Base-by-base conservation (phyloP, 192 early-diverging fungal species). In the Mortierella hygrophila region DNA sequence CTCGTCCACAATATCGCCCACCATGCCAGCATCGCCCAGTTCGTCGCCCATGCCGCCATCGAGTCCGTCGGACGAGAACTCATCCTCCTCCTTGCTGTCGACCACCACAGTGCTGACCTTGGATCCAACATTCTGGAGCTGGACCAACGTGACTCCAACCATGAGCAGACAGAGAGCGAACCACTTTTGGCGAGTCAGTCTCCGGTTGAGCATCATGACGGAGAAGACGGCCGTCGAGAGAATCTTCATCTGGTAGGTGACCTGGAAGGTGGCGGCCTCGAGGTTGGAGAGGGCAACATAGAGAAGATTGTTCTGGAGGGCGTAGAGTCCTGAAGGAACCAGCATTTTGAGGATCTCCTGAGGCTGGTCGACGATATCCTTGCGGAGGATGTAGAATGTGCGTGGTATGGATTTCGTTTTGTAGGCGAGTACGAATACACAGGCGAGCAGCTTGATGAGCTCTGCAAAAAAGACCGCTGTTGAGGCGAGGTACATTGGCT, bases 381-480 rank as follows among this genome's bases (percentile, higher is more conserved):
- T 89, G 41, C 80, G 78, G 18, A 93, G 80, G 16, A 91, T 87
- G 52, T 87, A 89, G 42, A 69, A 29, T 35, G 89, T 88, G 49
- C 88, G 68, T 49, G 74, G 37, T 69, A 91, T 82, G 20, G 88
- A 88, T 15, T 82, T 82, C 69, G 89, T 88, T 54, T 90, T 87
- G 81, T 90, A 86, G 68, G 79, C 87, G n/a, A 93, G 80, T 6
- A 93, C 87, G 6, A 69, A 42, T 29, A 91, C 49, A 75, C 92
- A 93, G 18, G 90, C 90, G 18, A 94, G 16, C 29, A 98, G 92
- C 89, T 98, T 99, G 75, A 94, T 89, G 76, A 96, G 77, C 89
- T 98, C 98, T 75, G 95, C 95, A 68, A 96, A 89, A 72, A 98
- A 94, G 60, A 99, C 98, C 5, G 98, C 98, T 1, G 97, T 98